Conservation (phyloP, 139 green algal genomes). For the Chloropicon primus region DNA sequence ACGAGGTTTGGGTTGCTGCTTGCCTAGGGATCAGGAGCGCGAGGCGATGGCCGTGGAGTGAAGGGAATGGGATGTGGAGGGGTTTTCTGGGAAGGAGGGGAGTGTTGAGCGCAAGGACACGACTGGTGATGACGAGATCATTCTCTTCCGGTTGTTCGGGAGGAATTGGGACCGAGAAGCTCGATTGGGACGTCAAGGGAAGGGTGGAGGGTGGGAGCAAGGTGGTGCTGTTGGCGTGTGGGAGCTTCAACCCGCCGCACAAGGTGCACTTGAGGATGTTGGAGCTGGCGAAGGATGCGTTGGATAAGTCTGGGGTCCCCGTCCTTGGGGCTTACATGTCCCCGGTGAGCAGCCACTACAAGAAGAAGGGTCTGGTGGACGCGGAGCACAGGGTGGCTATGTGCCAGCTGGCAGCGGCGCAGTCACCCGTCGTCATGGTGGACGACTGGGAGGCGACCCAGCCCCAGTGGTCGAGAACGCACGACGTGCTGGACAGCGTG, state of each 20-base stretch:
- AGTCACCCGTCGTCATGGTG: constrained; percentile 42
- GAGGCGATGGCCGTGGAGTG: too few relatives aligned
- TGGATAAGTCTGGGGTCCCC: constrained; percentile 38
- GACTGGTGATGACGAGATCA: neutral
- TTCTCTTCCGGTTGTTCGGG: neutral
- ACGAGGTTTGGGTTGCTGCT: too few relatives aligned
- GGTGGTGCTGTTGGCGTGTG: constrained; percentile 61
- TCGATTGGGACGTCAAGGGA: neutral
- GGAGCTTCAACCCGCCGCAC: constrained; percentile 81
- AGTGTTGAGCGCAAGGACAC: too few relatives aligned
- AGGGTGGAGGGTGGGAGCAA: constrained; percentile 1
- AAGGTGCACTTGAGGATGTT: constrained; percentile 69
- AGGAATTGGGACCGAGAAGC: neutral
- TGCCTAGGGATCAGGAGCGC: too few relatives aligned
- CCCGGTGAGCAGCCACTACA: constrained; percentile 62
- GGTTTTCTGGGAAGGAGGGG: too few relatives aligned
- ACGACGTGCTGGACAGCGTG: neutral
- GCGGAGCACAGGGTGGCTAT: constrained; percentile 47
- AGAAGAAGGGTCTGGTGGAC: constrained; percentile 45
- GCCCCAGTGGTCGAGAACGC: constrained; percentile 42
- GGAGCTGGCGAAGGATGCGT: constrained; percentile 46
- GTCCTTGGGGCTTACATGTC: constrained; percentile 67
- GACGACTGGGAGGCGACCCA: constrained; percentile 59
- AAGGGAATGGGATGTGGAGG: too few relatives aligned
- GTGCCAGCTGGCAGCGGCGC: constrained; percentile 28